A percentile compares a stretch with the other conserved stretches of the same genome.
These are phyloP conservation scores for Aspergillus tanneri DNA, from an alignment of 2,329 filamentous ascomycete species.

Conservation along the genomic window DNA sequence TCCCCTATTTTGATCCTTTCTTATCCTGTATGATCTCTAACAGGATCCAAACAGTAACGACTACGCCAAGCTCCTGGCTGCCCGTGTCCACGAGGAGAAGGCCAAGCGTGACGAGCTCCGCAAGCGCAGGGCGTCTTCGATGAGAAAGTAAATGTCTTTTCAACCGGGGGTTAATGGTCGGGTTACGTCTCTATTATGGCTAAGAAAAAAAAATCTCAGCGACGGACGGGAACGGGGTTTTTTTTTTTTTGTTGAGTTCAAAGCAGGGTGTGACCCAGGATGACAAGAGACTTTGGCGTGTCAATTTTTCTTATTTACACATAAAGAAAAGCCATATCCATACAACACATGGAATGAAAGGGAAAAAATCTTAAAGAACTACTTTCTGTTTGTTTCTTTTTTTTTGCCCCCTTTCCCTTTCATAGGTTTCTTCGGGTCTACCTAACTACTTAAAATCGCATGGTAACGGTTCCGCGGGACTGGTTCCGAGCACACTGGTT, in stretches of 20 bases:
- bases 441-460: neutral
- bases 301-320: conserved; percentile 11
- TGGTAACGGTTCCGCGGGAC: neutral
- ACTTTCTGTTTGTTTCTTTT: conserved; percentile 15
- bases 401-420: conserved; percentile 4
- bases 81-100: conserved; percentile 97
- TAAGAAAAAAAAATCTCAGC: conserved; percentile 24
- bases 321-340: conserved; percentile 22
- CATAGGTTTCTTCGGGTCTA: neutral
- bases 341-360: conserved; percentile 17
- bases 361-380: conserved; percentile 21
- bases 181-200: conserved; percentile 38
- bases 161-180: conserved; percentile 36
- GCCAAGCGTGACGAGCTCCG: conserved; percentile 86
- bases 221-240: conserved; percentile 17
- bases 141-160: conserved; percentile 70
- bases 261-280: conserved; percentile 10
- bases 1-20: conserved; percentile 11
- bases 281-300: conserved; percentile 11
- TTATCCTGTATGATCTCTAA: conserved; percentile 19
- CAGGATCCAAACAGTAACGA: conserved; percentile 66
- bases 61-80: conserved; percentile 93
- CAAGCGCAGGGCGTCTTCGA: conserved; percentile 95
- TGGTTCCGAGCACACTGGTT: no score
- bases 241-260: conserved; percentile 11